These are phyloP conservation scores for Trifolium subterraneum DNA, from an alignment of 306 rosid species.

Conservation along the genomic window DNA sequence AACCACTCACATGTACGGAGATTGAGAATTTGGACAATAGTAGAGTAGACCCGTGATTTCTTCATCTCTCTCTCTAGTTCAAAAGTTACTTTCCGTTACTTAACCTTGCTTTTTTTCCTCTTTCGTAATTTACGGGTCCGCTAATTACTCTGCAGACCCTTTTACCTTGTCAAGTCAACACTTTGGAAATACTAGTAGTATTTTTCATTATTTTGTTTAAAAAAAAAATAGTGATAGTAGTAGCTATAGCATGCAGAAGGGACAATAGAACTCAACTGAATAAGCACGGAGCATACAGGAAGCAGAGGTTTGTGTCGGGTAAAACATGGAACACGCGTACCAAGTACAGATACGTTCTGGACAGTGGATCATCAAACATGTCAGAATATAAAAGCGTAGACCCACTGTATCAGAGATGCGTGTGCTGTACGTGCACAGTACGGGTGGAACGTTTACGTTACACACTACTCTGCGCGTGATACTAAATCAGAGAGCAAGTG, in stretches of 20 bases:
- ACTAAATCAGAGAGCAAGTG: neutral
- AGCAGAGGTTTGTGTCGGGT: conserved; percentile 37
- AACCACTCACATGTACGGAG: conserved; percentile 26
- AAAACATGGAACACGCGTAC: conserved; percentile 30
- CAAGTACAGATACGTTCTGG: conserved; percentile 39
- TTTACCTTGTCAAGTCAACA: neutral
- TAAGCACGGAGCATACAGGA: conserved; percentile 14
- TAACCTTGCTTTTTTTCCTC: neutral
- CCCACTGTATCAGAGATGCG: neutral
- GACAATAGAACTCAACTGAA: neutral
- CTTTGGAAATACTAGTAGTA: no score
- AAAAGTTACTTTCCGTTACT: neutral
- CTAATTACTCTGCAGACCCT: conserved; percentile 30
- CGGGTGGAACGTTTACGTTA: neutral
- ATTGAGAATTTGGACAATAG: conserved; percentile 33
- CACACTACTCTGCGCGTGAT: conserved; percentile 29
- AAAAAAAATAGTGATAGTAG: neutral
- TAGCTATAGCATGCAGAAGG: neutral
- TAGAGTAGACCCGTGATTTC: conserved; percentile 44
- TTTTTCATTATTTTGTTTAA: no score
- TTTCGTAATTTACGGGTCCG: conserved; percentile 25
- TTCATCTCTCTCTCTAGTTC: neutral
- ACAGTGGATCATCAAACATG: conserved; percentile 34
- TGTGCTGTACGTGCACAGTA: neutral
- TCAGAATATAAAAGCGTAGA: neutral